A percentile compares a stretch with the other conserved stretches of the same genome.
These are phyloP conservation scores for Thielaviopsis euricoi DNA, from an alignment of 2,329 filamentous ascomycete genomes.

Conservation along the genomic window DNA sequence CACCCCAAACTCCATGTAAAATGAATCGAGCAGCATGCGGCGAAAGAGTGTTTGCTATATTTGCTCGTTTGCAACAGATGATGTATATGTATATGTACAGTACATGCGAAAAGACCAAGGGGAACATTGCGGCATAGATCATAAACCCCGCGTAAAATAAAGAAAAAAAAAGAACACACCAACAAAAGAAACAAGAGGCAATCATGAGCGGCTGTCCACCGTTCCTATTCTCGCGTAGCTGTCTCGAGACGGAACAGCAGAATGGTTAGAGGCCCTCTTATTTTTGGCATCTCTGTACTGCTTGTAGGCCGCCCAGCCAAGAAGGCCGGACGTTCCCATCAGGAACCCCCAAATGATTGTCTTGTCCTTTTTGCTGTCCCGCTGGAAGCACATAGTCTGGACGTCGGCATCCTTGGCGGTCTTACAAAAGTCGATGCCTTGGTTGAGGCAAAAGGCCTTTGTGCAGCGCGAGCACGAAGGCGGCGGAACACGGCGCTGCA, in stretches of 20 bases:
- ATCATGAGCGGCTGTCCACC: too few species aligned
- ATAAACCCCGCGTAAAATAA: too few species aligned
- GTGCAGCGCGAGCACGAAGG: constrained; percentile 43
- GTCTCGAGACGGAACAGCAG: not conserved
- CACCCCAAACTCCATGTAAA: too few species aligned
- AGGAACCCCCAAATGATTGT: constrained; percentile 51
- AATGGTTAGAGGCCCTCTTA: not conserved
- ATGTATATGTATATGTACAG: too few species aligned
- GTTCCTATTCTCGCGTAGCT: constrained; percentile 3
- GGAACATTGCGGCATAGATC: constrained; percentile 14
- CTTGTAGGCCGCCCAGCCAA: constrained; percentile 39
- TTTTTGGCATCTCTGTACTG: constrained; percentile 1
- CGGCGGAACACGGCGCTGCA: constrained; percentile 18
- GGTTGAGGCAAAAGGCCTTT: constrained; percentile 44
- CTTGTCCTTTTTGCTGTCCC: constrained; percentile 49
- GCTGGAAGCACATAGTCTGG: constrained; percentile 47
- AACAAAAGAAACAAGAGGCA: too few species aligned
- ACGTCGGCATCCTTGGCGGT: constrained; percentile 45
- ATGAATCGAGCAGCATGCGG: too few species aligned
- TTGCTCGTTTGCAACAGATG: too few species aligned
- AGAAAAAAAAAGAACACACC: too few species aligned
- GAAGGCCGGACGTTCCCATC: constrained; percentile 37
- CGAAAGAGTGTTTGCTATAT: too few species aligned
- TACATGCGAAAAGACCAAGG: too few species aligned
- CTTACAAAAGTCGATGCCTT: constrained; percentile 46